Evolutionary conservation across 306 rosid species (phyloP), one percentile per base, ranked within the genome.

Genomic region (Glycine soja): DNA sequence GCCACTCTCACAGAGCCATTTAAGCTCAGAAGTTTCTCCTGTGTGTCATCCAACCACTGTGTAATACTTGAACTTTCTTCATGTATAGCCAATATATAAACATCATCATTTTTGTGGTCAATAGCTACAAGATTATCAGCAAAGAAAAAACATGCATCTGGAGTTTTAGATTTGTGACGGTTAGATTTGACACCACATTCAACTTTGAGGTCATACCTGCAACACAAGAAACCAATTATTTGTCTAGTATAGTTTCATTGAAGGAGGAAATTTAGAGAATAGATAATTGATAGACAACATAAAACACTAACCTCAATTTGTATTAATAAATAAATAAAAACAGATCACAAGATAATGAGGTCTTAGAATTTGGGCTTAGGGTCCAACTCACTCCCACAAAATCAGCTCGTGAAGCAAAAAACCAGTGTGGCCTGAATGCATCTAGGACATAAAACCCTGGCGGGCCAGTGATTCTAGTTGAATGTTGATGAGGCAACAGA

Each of bases 131-230:
- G 83, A 78, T 90, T 93, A 82, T 96, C 99, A 45, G 97, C 94
- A 85, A 96, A 96, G 91, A 96, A 96, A 81, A 96, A 93, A 76
- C 97, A 92, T 48, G 99, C 99, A 84, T 96, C 99, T 59, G 98
- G 99, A 80, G 94, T 87, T 85, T 76, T 82, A 34, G 99, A 96
- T 84, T 88, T 88, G 89, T 96, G 94, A 56, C 56, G 81, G 84
- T 93, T 93, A 50, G 86, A 87, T 11, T 77, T 80, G 54, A 65
- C 88, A 46, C 92, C 95, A 75, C 99, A 93, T 90, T 96, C 98
- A 82, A 85, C 90, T 92, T 96, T 96, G 68, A 96, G 97, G 90
- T 88, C 89, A 88, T 90, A 96, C 82, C 99, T 96, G 91, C 84
- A 89, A 81, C 68, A 86, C 38, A 85, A 46, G 71, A 82, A 79